Evolutionary conservation across 2,329 filamentous ascomycete genomes (phyloP).

Genomic region (Emmonsia crescens): DNA sequence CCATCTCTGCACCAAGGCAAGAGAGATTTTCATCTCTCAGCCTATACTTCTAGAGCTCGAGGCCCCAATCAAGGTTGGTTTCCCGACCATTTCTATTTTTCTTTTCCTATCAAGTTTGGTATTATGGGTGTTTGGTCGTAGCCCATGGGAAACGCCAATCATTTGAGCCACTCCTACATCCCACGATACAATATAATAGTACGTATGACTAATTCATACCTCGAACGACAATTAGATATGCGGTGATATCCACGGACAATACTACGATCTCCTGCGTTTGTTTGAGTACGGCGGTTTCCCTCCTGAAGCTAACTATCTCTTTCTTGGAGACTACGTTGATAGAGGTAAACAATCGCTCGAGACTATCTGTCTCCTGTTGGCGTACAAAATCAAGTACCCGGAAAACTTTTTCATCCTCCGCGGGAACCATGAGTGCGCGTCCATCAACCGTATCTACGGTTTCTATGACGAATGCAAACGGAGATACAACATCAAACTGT

Average conservation of each 20-base stretch:
- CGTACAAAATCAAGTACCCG: conserved; percentile 99
- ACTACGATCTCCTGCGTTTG: conserved; percentile 91
- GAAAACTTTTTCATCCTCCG: conserved; percentile 99
- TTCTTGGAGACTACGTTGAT: conserved; percentile 97
- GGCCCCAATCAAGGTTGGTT: conserved; percentile 90
- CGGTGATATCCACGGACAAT: conserved; percentile 98
- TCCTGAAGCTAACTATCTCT: conserved; percentile 97
- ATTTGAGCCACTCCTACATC: background rate
- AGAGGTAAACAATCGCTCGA: conserved; percentile 98
- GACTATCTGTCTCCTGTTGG: conserved; percentile 91
- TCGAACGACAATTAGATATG: conserved; percentile 62
- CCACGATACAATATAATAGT: background rate
- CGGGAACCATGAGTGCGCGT: conserved; percentile 97
- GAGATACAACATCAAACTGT: conserved; percentile 97
- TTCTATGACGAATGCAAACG: conserved; percentile 99
- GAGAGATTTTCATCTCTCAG: conserved; percentile 99
- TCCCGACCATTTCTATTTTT: background rate
- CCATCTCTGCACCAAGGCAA: conserved; percentile 93
- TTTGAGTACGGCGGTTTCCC: conserved; percentile 99
- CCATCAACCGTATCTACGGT: conserved; percentile 97
- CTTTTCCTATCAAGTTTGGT: conserved; percentile 1
- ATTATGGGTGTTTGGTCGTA: background rate
- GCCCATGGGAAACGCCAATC: background rate
- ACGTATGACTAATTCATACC: background rate
- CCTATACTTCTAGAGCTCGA: conserved; percentile 95